Base-by-base conservation (phyloP, 306 rosid species). In the Castanea mollissima region DNA sequence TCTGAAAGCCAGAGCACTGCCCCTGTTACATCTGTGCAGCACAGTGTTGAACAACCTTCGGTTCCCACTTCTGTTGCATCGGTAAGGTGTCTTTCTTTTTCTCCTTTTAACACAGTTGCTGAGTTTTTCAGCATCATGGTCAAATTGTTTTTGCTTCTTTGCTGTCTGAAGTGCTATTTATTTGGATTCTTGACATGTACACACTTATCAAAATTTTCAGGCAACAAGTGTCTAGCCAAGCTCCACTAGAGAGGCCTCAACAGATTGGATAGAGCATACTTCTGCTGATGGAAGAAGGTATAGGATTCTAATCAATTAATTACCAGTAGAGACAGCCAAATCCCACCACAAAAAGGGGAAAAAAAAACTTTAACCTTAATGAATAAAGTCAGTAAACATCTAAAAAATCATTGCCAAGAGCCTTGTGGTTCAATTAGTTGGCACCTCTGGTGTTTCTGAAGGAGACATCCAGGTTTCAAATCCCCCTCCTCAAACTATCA, bases 271-370 rank as follows among this genome's bases (percentile, higher is more conserved):
- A 62, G 98, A 94, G 80, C 98, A 94, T 84, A 82, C 86, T 44
- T 86, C 97, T 82, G 87, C 94, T 82, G 91, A 85, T 81, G 98
- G 97, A 85, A 91, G 93, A 85, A 92, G 86, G 97, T 94, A 88
- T 56, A 68, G 65, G 71, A 71, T 76, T 92, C 41, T 59, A 58
- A 73, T 79, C 5, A 67, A 67, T 67, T 4, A 67, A 67, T 18
- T 35, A 16, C 70, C 38, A 18, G 52, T 25, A 67, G 52, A 29
- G 18, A 16, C 29, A 32, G 44, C 9, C 19, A 64, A 64, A 64
- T 64, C 27, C 25, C 5, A 20, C 72, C 14, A 14, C 52, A 0
- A 35, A 46, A 65, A 63, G 49, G 35, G 1, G 23, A 34, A 8
- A 67, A 25, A 23, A 23, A 23, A 27, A 25, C 68, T 60, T 23